Base-by-base conservation (phyloP, 148 eudicot species). In the Persicaria maculosa region DNA sequence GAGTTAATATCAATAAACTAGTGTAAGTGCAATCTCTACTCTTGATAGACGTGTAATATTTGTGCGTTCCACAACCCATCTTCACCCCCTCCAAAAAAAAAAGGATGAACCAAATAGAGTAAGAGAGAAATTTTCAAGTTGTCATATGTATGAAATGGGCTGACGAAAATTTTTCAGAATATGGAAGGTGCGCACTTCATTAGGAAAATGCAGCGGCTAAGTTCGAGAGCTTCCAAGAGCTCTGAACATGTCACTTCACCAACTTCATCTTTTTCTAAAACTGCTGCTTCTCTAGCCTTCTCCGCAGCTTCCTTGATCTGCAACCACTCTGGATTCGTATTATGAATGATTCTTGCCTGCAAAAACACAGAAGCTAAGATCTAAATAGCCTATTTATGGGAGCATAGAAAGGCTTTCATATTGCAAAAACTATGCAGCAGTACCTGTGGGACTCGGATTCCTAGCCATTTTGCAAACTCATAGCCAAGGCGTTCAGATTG, bases 401-500 rank as follows among this genome's bases (percentile, higher is more conserved):
- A 31, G 40, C 40, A 31, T 6, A 15, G 46, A 65, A 3, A 48
- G 8, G 52, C 2, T 1, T 31, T 48, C 7, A 4, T 40, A 17
- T 65, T 14, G 46, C 31, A 22, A 31, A 22, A 31, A 80, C 68
- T 50, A 80, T 79, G 75, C 80, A 72, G 73, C 52, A 78, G 71
- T 76, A 90, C 99, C 86, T 90, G 99, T 65, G 99, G 99, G 69
- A 89, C 88, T 79, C 81, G 86, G 80, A 96, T 88, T 76, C 99
- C 99, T 22, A 96, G 92, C 97, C 94, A 88, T 82, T 85, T 96
- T 64, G 97, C 97, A 78, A 96, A 92, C 77, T 96, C 99, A 79
- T 92, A 96, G 79, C 97, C 99, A 53, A 96, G 92, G 54, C 99
- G 90, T 83, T 96, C 99, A 48, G 99, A 96, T 76, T 96, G 99